These are phyloP conservation scores for Kregervanrija delftensis DNA, from an alignment of 805 yeast species.

Conservation along the genomic window DNA sequence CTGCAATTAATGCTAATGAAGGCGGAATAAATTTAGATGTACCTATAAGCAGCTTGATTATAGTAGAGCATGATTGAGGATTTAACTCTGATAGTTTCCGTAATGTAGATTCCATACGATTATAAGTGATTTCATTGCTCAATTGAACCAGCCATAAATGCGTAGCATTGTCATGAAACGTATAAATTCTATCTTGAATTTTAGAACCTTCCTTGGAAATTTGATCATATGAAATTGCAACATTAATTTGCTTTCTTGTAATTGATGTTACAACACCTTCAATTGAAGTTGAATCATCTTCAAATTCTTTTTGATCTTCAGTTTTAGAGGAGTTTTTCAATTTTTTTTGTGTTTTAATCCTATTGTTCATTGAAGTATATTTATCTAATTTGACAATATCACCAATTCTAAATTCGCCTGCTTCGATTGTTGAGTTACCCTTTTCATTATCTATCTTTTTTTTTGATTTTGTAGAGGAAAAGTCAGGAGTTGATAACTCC, in stretches of 20 bases:
- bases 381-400: slow-evolving; percentile 65
- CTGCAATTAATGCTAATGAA: background rate
- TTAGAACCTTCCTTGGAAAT: slow-evolving; percentile 23
- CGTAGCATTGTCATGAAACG: slow-evolving; percentile 34
- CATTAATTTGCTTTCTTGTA: slow-evolving; percentile 36
- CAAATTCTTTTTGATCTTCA: slow-evolving; percentile 18
- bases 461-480: slow-evolving; percentile 11
- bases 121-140: slow-evolving; percentile 64
- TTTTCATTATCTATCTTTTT: slow-evolving; percentile 24
- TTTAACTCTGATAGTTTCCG: slow-evolving; percentile 50
- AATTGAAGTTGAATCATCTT: slow-evolving; percentile 23
- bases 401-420: slow-evolving; percentile 59
- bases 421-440: slow-evolving; percentile 25
- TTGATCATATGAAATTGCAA: slow-evolving; percentile 50
- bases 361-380: slow-evolving; percentile 27
- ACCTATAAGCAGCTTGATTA: slow-evolving; percentile 44
- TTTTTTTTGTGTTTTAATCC: slow-evolving; percentile 14
- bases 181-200: slow-evolving; percentile 43
- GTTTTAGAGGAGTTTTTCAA: slow-evolving; percentile 27
- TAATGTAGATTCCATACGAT: slow-evolving; percentile 74
- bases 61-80: slow-evolving; percentile 26
- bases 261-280: slow-evolving; percentile 65
- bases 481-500: slow-evolving; percentile 45
- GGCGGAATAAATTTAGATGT: slow-evolving; percentile 30
- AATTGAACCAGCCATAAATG: slow-evolving; percentile 65